Base-by-base conservation (phyloP, 495 filamentous ascomycete species). In the Lophiostoma macrostomum region DNA sequence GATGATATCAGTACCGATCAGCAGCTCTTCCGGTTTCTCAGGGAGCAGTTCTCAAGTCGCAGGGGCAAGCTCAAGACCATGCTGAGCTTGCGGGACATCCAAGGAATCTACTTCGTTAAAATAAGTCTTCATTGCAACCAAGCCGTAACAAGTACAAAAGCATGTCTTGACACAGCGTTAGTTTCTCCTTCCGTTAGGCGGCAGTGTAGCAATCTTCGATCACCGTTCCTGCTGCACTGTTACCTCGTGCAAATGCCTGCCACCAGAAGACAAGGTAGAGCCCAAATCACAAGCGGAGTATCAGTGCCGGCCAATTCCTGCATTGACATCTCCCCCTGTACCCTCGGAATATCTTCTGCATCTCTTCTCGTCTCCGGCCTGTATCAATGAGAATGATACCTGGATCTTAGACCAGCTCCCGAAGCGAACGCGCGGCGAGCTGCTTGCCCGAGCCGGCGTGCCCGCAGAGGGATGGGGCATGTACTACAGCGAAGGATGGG, bases 401-500 rank as follows among this genome's bases (percentile, higher is more conserved):
- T 41, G 10, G n/a, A 34, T 51, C 16, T 16, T 51, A 2, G 24
- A 41, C 32, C 48, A n/a, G 20, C 25, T 51, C 18, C 48, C 48
- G 10, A 51, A 51, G 37, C 48, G 48, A 1, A 41, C 25, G 7
- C 20, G 10, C 14, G 35, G 48, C 4, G 37, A 51, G 22, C 27
- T 51, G 25, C 25, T 20, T 5, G 48, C n/a, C 3, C 2, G 2
- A 12, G 35, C 35, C 1, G 37, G 22, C 4, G 18, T 40, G 14
- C 48, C 37, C 5, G 48, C 35, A 12, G 37, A 51, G 23, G 48
- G 48, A 5, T 51, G 48, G 48, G 48, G 48, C n/a, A 40, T 51
- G 5, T 51, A 41, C 19, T 51, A 41, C 16, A 23, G 32, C 31
- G 48, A 51, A 22, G 48, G 48, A 2, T 40, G 35, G 35, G 48